These are phyloP conservation scores for Psilocybe mexicana DNA, from an alignment of 1,284 basidiomycete genomes.

Conservation along the genomic window DNA sequence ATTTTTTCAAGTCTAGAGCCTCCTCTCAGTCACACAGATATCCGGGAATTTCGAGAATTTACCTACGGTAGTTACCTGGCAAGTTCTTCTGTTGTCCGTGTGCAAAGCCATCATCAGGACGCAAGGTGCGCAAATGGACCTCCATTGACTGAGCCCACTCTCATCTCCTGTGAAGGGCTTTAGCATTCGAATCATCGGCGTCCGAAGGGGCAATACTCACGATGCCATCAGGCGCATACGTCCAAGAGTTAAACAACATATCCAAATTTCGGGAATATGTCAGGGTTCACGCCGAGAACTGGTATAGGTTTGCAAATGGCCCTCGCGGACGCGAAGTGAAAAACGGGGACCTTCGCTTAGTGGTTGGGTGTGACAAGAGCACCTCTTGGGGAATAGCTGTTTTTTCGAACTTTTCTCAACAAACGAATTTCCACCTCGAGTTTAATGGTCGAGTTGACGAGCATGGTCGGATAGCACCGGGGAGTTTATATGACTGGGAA, in stretches of 20 bases:
- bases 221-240: not conserved
- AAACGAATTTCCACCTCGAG: not conserved
- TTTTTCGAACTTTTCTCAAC: not conserved
- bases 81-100: not conserved
- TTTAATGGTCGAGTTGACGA: not conserved
- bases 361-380: not conserved
- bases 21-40: not conserved
- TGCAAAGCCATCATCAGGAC: not conserved
- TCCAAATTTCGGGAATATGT: not conserved
- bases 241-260: not conserved
- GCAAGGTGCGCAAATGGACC: not conserved
- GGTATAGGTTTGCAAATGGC: not conserved
- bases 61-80: conserved; percentile 1
- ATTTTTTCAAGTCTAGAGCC: not conserved
- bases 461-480: not conserved
- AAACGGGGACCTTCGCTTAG: not conserved
- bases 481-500: not conserved
- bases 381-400: not conserved
- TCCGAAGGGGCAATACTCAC: not conserved
- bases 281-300: not conserved
- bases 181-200: not conserved
- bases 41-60: not conserved
- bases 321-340: not conserved
- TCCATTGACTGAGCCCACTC: too few relatives aligned
- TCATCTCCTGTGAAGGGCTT: not conserved